Conservation (phyloP, 192 early-diverging fungal genomes). For the Ramicandelaber brevisporus region DNA sequence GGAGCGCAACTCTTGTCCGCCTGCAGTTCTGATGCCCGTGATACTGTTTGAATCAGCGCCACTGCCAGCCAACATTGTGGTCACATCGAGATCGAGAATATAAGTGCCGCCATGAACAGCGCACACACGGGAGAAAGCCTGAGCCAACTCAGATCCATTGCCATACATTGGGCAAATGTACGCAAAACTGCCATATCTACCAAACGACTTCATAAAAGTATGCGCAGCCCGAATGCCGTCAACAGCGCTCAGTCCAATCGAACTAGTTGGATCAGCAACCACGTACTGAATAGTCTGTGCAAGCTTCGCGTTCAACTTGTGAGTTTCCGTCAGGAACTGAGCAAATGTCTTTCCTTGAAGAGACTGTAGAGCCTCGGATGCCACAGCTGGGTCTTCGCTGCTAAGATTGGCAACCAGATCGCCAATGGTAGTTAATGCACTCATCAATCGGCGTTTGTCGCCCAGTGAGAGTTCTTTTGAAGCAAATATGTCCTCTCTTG, state of each 20-base stretch:
- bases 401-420: constrained; percentile 3
- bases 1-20: too few species aligned
- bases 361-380: too few species aligned
- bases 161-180: constrained; percentile 71
- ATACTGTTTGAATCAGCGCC: too few species aligned
- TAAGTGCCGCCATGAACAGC: constrained; percentile 84
- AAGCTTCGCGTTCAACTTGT: constrained; percentile 31
- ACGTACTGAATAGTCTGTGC: constrained; percentile 32
- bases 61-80: too few species aligned
- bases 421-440: constrained; percentile 41
- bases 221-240: constrained; percentile 42
- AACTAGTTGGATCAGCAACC: constrained; percentile 20
- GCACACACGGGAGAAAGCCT: constrained; percentile 70
- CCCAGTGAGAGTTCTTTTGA: constrained; percentile 40
- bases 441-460: constrained; percentile 83
- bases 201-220: constrained; percentile 46
- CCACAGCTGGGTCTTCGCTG: constrained; percentile 7
- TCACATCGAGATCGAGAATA: constrained; percentile 38
- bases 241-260: constrained; percentile 11
- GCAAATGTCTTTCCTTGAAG: too few species aligned
- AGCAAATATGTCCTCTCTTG: constrained; percentile 81
- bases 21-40: too few species aligned
- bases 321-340: constrained; percentile 20
- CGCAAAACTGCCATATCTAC: constrained; percentile 58
- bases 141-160: constrained; percentile 63